These are phyloP conservation scores for Colletotrichum echinochloae DNA, from an alignment of 2,329 filamentous ascomycete species.

Conservation along the genomic window DNA sequence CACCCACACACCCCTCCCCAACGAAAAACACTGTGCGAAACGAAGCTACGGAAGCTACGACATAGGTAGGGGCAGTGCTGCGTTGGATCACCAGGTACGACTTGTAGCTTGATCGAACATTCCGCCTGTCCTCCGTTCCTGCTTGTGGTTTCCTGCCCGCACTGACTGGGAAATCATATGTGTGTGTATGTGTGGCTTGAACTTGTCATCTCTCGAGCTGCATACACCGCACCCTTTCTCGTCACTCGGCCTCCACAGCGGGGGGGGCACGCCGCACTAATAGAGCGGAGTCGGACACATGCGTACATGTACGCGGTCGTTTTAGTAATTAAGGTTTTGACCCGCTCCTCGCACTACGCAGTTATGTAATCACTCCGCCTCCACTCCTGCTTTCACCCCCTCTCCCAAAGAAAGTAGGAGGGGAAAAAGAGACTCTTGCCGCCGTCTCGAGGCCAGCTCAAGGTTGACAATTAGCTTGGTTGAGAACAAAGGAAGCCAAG, in stretches of 20 bases:
- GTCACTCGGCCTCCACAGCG: neutral
- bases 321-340: slow-evolving; percentile 28
- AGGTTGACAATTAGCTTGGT: neutral
- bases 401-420: too few relatives aligned
- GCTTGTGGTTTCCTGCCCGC: neutral
- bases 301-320: slow-evolving; percentile 2
- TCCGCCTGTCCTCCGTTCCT: too few relatives aligned
- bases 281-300: neutral
- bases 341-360: neutral
- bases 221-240: neutral
- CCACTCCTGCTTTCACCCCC: neutral
- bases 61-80: neutral
- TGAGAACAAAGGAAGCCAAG: neutral
- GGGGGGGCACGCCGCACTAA: too few relatives aligned
- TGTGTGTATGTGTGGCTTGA: neutral
- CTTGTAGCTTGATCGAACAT: neutral
- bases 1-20: neutral
- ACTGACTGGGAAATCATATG: neutral
- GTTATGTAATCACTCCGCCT: neutral
- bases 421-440: too few relatives aligned
- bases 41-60: neutral
- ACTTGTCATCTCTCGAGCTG: neutral
- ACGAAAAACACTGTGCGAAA: neutral
- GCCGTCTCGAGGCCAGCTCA: neutral
- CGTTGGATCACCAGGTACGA: slow-evolving; percentile 4